Evolutionary conservation across 2,329 filamentous ascomycete species (phyloP).

Genomic region (Dactylellina sp.): DNA sequence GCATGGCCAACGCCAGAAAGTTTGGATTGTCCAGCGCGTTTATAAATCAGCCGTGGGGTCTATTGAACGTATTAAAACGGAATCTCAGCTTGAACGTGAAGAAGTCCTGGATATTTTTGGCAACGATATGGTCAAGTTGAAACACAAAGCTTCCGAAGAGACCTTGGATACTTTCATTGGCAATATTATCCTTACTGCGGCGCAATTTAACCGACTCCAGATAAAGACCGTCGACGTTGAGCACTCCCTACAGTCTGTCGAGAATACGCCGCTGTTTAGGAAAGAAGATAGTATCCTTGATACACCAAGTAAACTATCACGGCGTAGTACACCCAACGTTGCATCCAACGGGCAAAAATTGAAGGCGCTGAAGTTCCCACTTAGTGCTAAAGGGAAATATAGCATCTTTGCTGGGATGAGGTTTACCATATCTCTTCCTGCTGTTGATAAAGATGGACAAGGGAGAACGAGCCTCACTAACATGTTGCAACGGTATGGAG

Average conservation of each 20-base stretch:
- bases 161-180: conserved; percentile 17
- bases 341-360: conserved; percentile 11
- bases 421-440: conserved; percentile 38
- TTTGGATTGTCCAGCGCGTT: conserved; percentile 30
- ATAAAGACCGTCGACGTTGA: conserved; percentile 17
- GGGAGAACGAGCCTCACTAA: conserved; percentile 68
- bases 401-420: conserved; percentile 28
- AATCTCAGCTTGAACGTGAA: conserved; percentile 32
- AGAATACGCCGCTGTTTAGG: conserved; percentile 22
- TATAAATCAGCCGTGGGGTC: neutral
- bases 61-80: conserved; percentile 1
- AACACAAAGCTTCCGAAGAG: conserved; percentile 23
- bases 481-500: conserved; percentile 78
- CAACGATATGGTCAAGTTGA: conserved; percentile 36
- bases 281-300: conserved; percentile 34
- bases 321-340: conserved; percentile 29
- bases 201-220: conserved; percentile 27
- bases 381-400: conserved; percentile 14
- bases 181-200: conserved; percentile 14
- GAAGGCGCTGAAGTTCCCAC: conserved; percentile 19
- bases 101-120: conserved; percentile 24
- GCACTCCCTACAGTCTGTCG: conserved; percentile 11
- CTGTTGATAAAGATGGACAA: conserved; percentile 10
- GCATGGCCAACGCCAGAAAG: conserved; percentile 21
- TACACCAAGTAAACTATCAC: conserved; percentile 24